These are phyloP conservation scores for Orbilia oligospora DNA, from an alignment of 2,329 filamentous ascomycete species.

Conservation along the genomic window DNA sequence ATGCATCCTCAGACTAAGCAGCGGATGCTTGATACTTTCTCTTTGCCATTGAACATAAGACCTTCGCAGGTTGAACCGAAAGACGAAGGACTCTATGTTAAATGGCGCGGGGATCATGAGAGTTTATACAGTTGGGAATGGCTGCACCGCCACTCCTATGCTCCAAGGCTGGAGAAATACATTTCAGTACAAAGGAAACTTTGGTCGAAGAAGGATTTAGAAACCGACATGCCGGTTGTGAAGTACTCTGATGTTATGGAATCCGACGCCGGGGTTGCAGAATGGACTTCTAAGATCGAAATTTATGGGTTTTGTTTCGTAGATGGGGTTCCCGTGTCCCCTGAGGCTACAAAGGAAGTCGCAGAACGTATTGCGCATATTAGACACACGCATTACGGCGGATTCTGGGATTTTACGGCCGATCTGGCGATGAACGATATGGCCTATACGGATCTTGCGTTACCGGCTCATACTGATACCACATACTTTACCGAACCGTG, in stretches of 20 bases:
- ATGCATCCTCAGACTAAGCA: slow-evolving; percentile 80
- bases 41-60: slow-evolving; percentile 71
- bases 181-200: slow-evolving; percentile 65
- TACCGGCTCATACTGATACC: slow-evolving; percentile 91
- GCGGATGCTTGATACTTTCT: slow-evolving; percentile 77
- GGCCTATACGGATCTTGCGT: slow-evolving; percentile 87
- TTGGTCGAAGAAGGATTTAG: slow-evolving; percentile 67
- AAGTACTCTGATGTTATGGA: slow-evolving; percentile 75
- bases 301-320: slow-evolving; percentile 80
- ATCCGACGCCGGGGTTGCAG: slow-evolving; percentile 72
- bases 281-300: slow-evolving; percentile 77
- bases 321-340: slow-evolving; percentile 76
- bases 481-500: slow-evolving; percentile 96
- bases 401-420: slow-evolving; percentile 88
- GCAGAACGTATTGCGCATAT: slow-evolving; percentile 88
- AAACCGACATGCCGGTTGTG: slow-evolving; percentile 73
- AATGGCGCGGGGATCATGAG: slow-evolving; percentile 76
- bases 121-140: slow-evolving; percentile 79
- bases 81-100: slow-evolving; percentile 69
- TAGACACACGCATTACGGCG: slow-evolving; percentile 90
- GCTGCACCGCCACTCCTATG: slow-evolving; percentile 70
- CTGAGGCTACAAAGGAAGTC: slow-evolving; percentile 80
- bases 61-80: slow-evolving; percentile 65
- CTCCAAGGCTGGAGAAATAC: slow-evolving; percentile 66
- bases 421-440: slow-evolving; percentile 90